Conservation (phyloP, 1,139 yeast species). For the Suhomyces yuchorum region DNA sequence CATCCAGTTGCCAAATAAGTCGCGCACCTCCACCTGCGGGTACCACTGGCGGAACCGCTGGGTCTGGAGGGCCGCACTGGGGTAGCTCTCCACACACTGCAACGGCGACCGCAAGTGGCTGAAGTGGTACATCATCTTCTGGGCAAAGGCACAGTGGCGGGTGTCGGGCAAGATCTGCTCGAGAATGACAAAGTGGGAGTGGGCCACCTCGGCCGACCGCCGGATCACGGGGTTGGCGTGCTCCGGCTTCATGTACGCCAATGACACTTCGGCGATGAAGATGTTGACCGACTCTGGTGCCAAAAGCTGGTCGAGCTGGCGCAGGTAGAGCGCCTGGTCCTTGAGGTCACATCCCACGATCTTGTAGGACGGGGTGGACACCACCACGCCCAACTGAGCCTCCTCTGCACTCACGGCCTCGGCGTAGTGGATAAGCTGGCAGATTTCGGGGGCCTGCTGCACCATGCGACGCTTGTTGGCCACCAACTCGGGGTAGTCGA, state of each 20-base stretch:
- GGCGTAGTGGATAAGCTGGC: constrained; percentile 45
- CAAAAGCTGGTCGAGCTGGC: constrained; percentile 33
- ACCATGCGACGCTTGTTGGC: constrained; percentile 56
- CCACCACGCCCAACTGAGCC: constrained; percentile 27
- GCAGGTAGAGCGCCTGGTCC: constrained; percentile 42
- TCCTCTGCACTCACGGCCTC: background rate
- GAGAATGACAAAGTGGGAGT: constrained; percentile 63
- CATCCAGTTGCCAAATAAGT: constrained; percentile 62
- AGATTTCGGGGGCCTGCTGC: constrained; percentile 47
- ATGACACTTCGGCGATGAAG: constrained; percentile 80
- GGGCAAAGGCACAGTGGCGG: constrained; percentile 63
- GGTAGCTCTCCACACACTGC: constrained; percentile 64
- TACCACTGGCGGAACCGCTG: constrained; percentile 52
- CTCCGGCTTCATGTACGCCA: constrained; percentile 75
- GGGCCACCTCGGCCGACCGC: constrained; percentile 43
- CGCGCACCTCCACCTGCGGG: constrained; percentile 51
- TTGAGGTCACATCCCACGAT: constrained; percentile 76
- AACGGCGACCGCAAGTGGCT: constrained; percentile 67
- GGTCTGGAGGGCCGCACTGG: constrained; percentile 51
- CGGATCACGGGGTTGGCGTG: constrained; percentile 67
- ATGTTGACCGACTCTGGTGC: constrained; percentile 43
- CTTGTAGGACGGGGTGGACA: constrained; percentile 52
- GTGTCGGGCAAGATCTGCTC: constrained; percentile 78
- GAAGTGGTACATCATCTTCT: constrained; percentile 76
- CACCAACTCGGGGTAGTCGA: constrained; percentile 75